Evolutionary conservation across 768 basidiomycete species (phyloP), one percentile per base, ranked within the genome.

Genomic region (Podaxis sp.): DNA sequence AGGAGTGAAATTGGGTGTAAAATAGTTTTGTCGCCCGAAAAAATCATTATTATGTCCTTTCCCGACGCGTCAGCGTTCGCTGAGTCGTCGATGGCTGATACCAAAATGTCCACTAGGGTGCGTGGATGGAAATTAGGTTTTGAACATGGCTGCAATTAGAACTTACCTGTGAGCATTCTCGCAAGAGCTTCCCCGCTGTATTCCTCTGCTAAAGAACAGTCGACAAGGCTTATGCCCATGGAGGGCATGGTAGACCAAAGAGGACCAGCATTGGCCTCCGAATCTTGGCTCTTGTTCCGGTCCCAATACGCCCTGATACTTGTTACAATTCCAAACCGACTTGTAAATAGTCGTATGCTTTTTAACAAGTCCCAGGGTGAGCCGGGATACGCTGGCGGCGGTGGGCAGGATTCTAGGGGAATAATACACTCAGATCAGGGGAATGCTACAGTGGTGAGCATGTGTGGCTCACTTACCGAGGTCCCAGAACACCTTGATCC

Each of bases 401-500:
- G 42, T 36, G 58, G 59, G 25, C 59, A 64, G 14, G 56, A 44
- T 36, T 61, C 55, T 48, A 13, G 10, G 25, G 47, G 47, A 48
- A 23, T n/a, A 42, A 32, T 32, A 16, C 14, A 6, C 42, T 44
- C 42, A 44, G 42, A 16, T 44, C 14, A 44, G 42, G 16, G n/a
- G 42, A 42, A 44, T 6, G 42, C 18, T 48, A 6, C 25, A 13
- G 25, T 25, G 13, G 18, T 23, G 11, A 7, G 23, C 13, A 3
- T 9, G 47, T 23, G 40, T 42, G 14, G 13, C 40, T 4, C 36
- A 6, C 61, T 56, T 48, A 58, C 64, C 64, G 7, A 65, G 44
- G 42, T 65, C 64, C 64, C 64, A 65, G 27, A 65, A 57, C 10
- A 65, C 50, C 16, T 48, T 59, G 9, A 54, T 59, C 36, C 47